Evolutionary conservation across 2,329 filamentous ascomycete genomes (phyloP).

Genomic region (Furcasterigmium furcatum): DNA sequence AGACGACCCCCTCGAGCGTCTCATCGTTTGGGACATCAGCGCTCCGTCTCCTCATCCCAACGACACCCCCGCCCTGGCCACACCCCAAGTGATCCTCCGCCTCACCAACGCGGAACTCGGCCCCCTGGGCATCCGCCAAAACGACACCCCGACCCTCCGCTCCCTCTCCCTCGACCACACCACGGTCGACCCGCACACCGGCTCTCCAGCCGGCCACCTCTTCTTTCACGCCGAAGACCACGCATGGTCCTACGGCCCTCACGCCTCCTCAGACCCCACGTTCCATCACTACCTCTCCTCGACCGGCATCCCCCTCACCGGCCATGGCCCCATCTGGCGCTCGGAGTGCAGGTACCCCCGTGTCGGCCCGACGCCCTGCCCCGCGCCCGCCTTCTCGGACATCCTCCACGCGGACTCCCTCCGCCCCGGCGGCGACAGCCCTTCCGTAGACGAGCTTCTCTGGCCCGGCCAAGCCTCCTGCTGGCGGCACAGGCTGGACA

Average conservation of each 20-base stretch:
- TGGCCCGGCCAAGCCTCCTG: constrained; percentile 37
- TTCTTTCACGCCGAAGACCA: constrained; percentile 57
- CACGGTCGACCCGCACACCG: constrained; percentile 29
- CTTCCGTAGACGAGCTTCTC: no score
- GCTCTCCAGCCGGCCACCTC: constrained; percentile 29
- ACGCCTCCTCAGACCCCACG: constrained; percentile 34
- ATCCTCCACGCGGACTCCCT: no score
- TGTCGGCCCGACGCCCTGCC: constrained; percentile 37
- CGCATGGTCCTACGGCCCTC: constrained; percentile 42
- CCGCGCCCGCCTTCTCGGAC: no score
- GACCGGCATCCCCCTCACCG: constrained; percentile 51
- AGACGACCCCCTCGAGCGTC: constrained; percentile 53
- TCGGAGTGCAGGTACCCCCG: constrained; percentile 42
- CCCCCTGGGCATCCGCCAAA: constrained; percentile 50
- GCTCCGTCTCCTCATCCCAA: constrained; percentile 35
- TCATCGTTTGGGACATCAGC: constrained; percentile 59
- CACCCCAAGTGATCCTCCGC: constrained; percentile 42
- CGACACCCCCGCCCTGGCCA: constrained; percentile 19
- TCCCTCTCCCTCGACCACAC: constrained; percentile 44
- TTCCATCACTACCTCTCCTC: constrained; percentile 41
- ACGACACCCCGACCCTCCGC: constrained; percentile 44
- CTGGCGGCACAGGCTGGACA: constrained; percentile 53
- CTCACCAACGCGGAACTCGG: constrained; percentile 49
- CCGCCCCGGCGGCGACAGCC: no score
- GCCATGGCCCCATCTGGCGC: constrained; percentile 45